Evolutionary conservation across 2,329 filamentous ascomycete species (phyloP).

Genomic region (Drechmeria coniospora): DNA sequence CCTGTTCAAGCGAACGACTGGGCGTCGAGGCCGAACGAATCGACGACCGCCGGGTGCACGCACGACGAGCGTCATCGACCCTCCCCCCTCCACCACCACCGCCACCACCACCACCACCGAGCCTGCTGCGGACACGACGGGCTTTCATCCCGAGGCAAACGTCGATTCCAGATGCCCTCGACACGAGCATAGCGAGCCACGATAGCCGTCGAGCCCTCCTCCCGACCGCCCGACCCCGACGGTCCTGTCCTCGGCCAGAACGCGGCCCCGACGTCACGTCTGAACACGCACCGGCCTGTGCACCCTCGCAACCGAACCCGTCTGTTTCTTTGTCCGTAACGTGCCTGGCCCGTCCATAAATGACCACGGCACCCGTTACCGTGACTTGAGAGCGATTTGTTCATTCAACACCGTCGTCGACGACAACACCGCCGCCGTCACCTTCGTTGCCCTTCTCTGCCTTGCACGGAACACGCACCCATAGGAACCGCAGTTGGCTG

Average conservation of each 20-base stretch:
- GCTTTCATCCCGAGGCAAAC: background rate
- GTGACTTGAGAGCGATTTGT: no score
- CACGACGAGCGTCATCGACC: constrained; percentile 4
- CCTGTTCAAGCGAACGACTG: no score
- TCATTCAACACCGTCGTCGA: no score
- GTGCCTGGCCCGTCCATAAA: constrained; percentile 1
- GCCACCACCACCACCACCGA: background rate
- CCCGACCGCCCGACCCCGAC: constrained; percentile 2
- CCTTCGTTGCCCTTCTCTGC: no score
- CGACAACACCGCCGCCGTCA: no score
- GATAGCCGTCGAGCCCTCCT: constrained; percentile 7
- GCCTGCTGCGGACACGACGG: background rate
- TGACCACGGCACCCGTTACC: background rate
- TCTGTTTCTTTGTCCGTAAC: constrained; percentile 4
- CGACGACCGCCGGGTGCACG: constrained; percentile 1
- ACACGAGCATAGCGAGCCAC: constrained; percentile 16
- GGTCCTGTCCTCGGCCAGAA: no score
- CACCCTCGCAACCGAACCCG: background rate
- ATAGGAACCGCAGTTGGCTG: no score
- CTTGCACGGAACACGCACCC: no score
- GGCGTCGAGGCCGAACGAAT: no score
- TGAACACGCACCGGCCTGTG: no score
- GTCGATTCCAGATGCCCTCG: constrained; percentile 12
- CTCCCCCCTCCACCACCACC: constrained; percentile 1
- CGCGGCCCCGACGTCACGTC: no score